A percentile compares a stretch with the other conserved stretches of the same genome.
These are phyloP conservation scores for Baeospora myosura DNA, from an alignment of 1,284 basidiomycete species.

Conservation along the genomic window DNA sequence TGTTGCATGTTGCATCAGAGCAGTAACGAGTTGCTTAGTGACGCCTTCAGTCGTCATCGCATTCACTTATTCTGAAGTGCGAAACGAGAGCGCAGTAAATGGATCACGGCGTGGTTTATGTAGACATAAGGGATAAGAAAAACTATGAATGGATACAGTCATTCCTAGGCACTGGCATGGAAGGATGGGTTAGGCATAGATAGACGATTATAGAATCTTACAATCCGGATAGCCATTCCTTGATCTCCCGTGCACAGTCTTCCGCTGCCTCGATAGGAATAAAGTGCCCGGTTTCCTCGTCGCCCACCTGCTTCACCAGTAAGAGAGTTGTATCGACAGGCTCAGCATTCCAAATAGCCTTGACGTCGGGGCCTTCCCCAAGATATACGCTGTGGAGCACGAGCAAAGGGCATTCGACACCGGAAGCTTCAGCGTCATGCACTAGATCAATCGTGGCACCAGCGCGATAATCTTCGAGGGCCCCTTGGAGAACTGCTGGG, in stretches of 20 bases:
- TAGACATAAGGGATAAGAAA: too few relatives aligned
- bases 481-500: constrained; percentile 8
- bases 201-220: background rate
- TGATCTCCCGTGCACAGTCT: constrained; percentile 1
- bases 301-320: constrained; percentile 8
- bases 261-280: constrained; percentile 9
- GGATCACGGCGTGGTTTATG: too few relatives aligned
- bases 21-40: too few relatives aligned
- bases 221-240: background rate
- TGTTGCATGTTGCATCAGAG: too few relatives aligned
- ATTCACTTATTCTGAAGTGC: too few relatives aligned
- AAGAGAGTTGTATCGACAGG: constrained; percentile 1
- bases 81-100: too few relatives aligned
- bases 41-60: too few relatives aligned
- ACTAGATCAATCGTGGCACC: constrained; percentile 11
- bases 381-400: constrained; percentile 4
- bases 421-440: constrained; percentile 9
- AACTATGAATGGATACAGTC: too few relatives aligned
- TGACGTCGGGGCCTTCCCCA: background rate
- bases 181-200: too few relatives aligned
- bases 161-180: too few relatives aligned
- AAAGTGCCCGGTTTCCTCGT: constrained; percentile 10
- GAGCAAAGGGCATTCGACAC: constrained; percentile 9
- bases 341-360: constrained; percentile 5
- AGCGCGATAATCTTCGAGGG: constrained; percentile 10